Percentiles rank a stretch among this genome's conserved stretches.
Conservation (phyloP, 768 basidiomycete species). For the Pleurotus ostreatus region DNA sequence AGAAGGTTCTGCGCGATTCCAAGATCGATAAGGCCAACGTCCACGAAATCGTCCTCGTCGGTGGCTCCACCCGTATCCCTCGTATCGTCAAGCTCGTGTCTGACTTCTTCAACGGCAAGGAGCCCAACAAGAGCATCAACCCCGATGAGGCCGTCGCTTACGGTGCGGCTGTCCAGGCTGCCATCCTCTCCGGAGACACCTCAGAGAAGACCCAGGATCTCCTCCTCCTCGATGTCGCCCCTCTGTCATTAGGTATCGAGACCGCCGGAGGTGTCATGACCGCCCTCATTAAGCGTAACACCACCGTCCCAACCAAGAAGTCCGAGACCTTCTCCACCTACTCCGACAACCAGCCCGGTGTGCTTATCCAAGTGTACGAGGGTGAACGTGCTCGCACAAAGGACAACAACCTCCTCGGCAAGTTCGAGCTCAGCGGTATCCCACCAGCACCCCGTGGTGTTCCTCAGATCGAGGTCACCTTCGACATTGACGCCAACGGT, state of each 20-base stretch:
- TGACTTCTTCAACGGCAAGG: constrained; percentile 96
- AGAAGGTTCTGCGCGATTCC: constrained; percentile 96
- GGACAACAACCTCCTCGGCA: constrained; percentile 98
- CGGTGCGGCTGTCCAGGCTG: constrained; percentile 99
- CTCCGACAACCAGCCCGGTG: constrained; percentile 98
- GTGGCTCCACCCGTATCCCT: constrained; percentile 99
- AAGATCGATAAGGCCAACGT: constrained; percentile 97
- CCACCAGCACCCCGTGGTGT: constrained; percentile 97
- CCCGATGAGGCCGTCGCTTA: constrained; percentile 99
- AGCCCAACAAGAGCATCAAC: constrained; percentile 99
- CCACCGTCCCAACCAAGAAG: constrained; percentile 97
- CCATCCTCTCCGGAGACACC: constrained; percentile 96
- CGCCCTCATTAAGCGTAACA: constrained; percentile 96
- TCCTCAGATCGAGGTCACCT: constrained; percentile 96
- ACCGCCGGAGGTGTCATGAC: constrained; percentile 99
- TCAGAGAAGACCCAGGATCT: constrained; percentile 99
- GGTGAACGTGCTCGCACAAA: constrained; percentile 98
- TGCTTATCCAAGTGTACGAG: constrained; percentile 97
- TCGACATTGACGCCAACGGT: constrained; percentile 97
- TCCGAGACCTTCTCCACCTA: constrained; percentile 98
- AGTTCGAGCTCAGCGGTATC: constrained; percentile 96
- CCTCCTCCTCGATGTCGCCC: constrained; percentile 96
- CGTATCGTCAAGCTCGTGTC: constrained; percentile 98
- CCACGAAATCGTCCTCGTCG: constrained; percentile 96
- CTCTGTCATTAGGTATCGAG: constrained; percentile 97